phyloP scores from a whole-genome alignment of 768 basidiomycete species.

The Phanerodontia chrysosporium region DNA sequence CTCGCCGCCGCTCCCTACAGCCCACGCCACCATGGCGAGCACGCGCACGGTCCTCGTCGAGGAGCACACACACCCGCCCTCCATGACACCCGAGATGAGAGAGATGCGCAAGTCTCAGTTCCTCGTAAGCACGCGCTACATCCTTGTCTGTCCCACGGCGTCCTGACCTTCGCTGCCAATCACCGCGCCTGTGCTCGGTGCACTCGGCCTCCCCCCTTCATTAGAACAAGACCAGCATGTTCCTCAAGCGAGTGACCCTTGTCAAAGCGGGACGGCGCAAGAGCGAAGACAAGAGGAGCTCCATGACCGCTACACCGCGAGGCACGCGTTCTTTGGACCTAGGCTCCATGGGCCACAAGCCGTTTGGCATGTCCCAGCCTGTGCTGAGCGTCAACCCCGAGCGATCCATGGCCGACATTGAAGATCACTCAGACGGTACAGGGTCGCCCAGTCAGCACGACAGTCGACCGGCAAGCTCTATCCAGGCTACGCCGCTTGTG shows the following conservation, averaged over 20 bases:
- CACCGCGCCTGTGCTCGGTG: conserved; percentile 3
- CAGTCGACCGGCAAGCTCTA: background rate
- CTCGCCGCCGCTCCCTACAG: background rate
- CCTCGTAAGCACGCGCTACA: conserved; percentile 5
- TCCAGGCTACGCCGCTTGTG: background rate
- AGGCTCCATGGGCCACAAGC: conserved; percentile 11
- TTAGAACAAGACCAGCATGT: conserved; percentile 23
- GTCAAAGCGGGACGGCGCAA: conserved; percentile 13
- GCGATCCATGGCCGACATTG: conserved; percentile 9
- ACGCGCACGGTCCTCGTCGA: conserved; percentile 6
- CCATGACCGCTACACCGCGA: conserved; percentile 3
- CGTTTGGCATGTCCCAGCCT: conserved; percentile 18
- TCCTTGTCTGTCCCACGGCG: background rate
- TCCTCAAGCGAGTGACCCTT: conserved; percentile 24
- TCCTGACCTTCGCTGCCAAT: background rate
- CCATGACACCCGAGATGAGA: conserved; percentile 3
- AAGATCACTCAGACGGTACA: conserved; percentile 10
- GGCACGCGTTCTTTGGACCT: conserved; percentile 23
- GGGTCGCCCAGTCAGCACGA: conserved; percentile 1
- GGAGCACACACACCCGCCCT: background rate
- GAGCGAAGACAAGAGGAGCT: conserved; percentile 12
- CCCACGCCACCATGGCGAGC: background rate
- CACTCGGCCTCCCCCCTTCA: background rate
- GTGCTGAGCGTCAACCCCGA: conserved; percentile 9
- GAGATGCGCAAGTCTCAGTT: conserved; percentile 1